These are phyloP conservation scores for Solanum pennellii DNA, from an alignment of 257 asterid species.

Conservation along the genomic window DNA sequence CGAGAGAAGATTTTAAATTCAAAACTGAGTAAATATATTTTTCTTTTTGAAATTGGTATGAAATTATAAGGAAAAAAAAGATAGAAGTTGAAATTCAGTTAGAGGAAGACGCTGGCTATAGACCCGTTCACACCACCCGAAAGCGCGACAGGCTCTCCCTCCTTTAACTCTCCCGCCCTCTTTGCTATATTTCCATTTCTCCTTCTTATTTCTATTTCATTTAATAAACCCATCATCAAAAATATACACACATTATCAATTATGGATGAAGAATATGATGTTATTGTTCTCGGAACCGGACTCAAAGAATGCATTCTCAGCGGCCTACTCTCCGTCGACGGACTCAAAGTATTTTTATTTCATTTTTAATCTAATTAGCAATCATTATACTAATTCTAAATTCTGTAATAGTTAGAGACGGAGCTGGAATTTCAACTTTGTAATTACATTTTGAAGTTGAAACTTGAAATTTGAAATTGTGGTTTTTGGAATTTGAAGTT, in stretches of 20 bases:
- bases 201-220: neutral
- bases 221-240: neutral
- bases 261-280: constrained; percentile 97
- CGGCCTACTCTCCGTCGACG: constrained; percentile 87
- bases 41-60: neutral
- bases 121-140: constrained; percentile 12
- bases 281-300: constrained; percentile 92
- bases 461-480: neutral
- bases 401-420: neutral
- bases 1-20: too few relatives aligned
- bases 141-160: neutral
- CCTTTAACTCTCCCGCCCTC: constrained; percentile 6
- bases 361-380: neutral
- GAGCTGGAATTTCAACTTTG: too few relatives aligned
- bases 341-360: constrained; percentile 45
- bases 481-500: neutral
- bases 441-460: neutral
- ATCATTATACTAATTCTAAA: neutral
- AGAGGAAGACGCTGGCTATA: neutral
- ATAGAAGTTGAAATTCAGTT: neutral
- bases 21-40: neutral
- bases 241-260: neutral
- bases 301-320: constrained; percentile 92
- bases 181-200: constrained; percentile 1
- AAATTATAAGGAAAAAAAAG: neutral